These are phyloP conservation scores for Botrytis hyacinthi DNA, from an alignment of 2,329 filamentous ascomycete species.

Conservation along the genomic window DNA sequence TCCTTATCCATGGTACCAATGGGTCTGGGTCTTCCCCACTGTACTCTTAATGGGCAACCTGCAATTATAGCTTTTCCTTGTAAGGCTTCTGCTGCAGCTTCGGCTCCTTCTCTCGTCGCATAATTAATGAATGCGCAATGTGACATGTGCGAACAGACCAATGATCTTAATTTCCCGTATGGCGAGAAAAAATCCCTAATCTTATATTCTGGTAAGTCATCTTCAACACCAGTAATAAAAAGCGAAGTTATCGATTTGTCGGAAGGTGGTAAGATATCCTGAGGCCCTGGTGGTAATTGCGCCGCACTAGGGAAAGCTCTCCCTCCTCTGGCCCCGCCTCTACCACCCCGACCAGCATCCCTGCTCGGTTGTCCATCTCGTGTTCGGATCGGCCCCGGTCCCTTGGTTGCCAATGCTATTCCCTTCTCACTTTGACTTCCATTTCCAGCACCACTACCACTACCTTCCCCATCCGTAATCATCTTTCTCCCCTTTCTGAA, in stretches of 20 bases:
- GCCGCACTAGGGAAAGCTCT: constrained; percentile 67
- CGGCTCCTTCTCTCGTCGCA: constrained; percentile 77
- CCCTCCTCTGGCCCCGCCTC: constrained; percentile 43
- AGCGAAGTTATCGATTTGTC: constrained; percentile 88
- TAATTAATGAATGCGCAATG: constrained; percentile 98
- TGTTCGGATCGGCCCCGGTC: constrained; percentile 76
- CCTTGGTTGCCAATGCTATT: constrained; percentile 48
- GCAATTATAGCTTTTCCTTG: constrained; percentile 87
- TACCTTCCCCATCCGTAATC: constrained; percentile 39
- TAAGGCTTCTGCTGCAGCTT: constrained; percentile 78
- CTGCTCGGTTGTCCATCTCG: constrained; percentile 55
- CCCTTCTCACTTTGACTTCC: constrained; percentile 43
- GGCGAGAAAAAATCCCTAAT: constrained; percentile 86
- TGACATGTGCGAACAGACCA: constrained; percentile 94
- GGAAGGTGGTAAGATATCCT: constrained; percentile 80
- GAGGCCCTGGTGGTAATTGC: constrained; percentile 73
- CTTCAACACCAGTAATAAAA: constrained; percentile 92
- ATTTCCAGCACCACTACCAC: constrained; percentile 19
- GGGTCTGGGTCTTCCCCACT: constrained; percentile 91
- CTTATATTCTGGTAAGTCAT: constrained; percentile 90
- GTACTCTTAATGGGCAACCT: constrained; percentile 83
- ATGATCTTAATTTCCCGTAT: constrained; percentile 85
- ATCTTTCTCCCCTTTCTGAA: constrained; percentile 83
- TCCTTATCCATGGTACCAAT: constrained; percentile 90
- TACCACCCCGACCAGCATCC: constrained; percentile 39